Evolutionary conservation across 108 stramenopile species (phyloP).

Genomic region (Cyclotella baltica): DNA sequence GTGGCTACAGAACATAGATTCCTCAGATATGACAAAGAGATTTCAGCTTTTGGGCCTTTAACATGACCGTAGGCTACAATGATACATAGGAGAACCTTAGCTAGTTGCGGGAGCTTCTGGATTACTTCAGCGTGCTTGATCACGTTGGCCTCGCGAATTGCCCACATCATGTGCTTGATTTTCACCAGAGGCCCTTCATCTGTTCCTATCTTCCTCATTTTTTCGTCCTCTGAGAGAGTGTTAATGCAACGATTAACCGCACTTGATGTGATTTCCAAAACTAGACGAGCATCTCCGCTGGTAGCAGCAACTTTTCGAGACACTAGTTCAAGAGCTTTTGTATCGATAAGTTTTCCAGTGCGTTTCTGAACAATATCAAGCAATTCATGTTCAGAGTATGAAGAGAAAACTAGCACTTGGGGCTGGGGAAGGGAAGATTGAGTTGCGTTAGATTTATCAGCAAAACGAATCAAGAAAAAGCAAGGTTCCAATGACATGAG

Average conservation of each 20-base stretch:
- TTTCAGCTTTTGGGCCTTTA: constrained; percentile 31
- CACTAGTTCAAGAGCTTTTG: constrained; percentile 63
- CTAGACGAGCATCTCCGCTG: constrained; percentile 74
- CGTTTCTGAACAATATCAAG: constrained; percentile 55
- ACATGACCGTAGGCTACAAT: constrained; percentile 43
- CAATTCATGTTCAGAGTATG: constrained; percentile 65
- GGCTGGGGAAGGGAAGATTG: neutral
- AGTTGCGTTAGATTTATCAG: neutral
- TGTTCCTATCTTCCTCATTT: neutral
- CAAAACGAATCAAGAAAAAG: neutral
- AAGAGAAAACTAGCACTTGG: constrained; percentile 57
- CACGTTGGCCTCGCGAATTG: constrained; percentile 47
- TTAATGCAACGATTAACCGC: constrained; percentile 45
- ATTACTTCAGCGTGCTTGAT: constrained; percentile 55
- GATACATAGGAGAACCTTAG: constrained; percentile 69
- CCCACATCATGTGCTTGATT: constrained; percentile 65
- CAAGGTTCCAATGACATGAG: constrained; percentile 1
- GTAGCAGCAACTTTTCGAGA: constrained; percentile 60
- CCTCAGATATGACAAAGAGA: constrained; percentile 44
- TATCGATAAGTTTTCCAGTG: constrained; percentile 68
- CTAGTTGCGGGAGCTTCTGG: constrained; percentile 52
- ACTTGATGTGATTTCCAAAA: constrained; percentile 57
- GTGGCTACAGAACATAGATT: constrained; percentile 39
- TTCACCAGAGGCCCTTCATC: constrained; percentile 60
- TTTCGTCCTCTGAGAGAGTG: constrained; percentile 9